Conservation (phyloP, 2,329 filamentous ascomycete species). For the Colletotrichum sp. region DNA sequence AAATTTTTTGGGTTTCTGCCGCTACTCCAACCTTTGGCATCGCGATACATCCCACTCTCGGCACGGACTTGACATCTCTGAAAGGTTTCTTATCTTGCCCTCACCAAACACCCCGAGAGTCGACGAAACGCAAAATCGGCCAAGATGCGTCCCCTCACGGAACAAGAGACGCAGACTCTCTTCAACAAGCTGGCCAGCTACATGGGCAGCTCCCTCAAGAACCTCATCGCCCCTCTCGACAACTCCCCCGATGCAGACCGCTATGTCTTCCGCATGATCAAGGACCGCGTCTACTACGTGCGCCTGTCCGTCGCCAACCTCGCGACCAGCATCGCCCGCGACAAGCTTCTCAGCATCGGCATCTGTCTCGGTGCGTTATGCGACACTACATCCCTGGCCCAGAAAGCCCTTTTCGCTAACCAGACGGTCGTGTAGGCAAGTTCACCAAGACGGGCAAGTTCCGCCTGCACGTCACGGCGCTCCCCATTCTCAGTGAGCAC, state of each 20-base stretch:
- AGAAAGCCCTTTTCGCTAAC: not conserved
- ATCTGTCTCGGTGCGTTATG: slow-evolving; percentile 71
- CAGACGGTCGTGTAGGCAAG: slow-evolving; percentile 62
- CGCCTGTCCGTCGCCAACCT: slow-evolving; percentile 89
- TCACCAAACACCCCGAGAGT: not conserved
- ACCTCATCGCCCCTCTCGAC: slow-evolving; percentile 78
- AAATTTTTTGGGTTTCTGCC: slow-evolving; percentile 30
- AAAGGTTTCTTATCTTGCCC: not conserved
- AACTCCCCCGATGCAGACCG: slow-evolving; percentile 73
- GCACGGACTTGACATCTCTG: not conserved
- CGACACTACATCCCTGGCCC: not conserved
- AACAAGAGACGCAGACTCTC: slow-evolving; percentile 78
- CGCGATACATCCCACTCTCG: slow-evolving; percentile 4
- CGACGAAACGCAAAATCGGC: not conserved
- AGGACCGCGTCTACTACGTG: slow-evolving; percentile 87
- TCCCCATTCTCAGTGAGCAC: slow-evolving; percentile 88
- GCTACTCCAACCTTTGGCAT: slow-evolving; percentile 18
- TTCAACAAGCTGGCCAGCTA: slow-evolving; percentile 95
- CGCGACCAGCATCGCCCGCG: slow-evolving; percentile 82
- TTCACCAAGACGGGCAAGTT: slow-evolving; percentile 98
- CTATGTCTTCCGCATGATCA: slow-evolving; percentile 77
- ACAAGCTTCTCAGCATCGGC: slow-evolving; percentile 84
- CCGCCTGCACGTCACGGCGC: slow-evolving; percentile 85
- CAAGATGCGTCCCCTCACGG: slow-evolving; percentile 82
- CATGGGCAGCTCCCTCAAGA: slow-evolving; percentile 84